Base-by-base conservation (phyloP, 169 alveolate genomes). In the Babesia caballi region DNA sequence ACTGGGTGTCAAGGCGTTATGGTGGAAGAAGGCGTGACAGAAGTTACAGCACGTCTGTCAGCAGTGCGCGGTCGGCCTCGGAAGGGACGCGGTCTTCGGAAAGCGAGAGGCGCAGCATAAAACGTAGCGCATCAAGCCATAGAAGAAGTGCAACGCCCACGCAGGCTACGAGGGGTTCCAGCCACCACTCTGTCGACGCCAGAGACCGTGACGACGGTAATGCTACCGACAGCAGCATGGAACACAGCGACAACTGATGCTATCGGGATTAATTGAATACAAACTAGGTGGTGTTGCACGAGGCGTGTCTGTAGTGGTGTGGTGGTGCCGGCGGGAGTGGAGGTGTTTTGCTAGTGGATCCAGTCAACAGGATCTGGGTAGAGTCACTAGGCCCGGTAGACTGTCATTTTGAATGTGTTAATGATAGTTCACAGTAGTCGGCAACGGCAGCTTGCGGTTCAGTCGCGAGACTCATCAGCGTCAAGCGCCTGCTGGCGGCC, bases 181-280 rank as follows among this genome's bases (percentile, higher is more conserved):
- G 32, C 52, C 30, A 1, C 7, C 36, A 2, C 35, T 3, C 14
- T 33, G 53, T 1, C 5, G 1, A 12, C 36, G 3, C 5, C 5
- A 33, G 11, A n/a, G 27, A 3, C 17, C 21, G 30, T 0, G 60
- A 63, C 35, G 73, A 44, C n/a, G 58, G 63, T 17, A 7, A 27
- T 35, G 30, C 4, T 21, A 32, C 73, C 27, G 73, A 63, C 47
- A 63, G 73, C 35, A 63, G 73, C 73, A 63, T 63, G 73, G 73
- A 63, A 36, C 73, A 63, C 27, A 63, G 73, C 32, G 73, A 63
- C 47, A 21, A 33, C 47, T 63, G 35, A 63, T 21, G 8, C 1
- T 46, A 46, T 8, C 12, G 14, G 27, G 21, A 23, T 12, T 46
- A 23, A 19, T 46, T 12, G 15, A 23, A 46, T 46, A 46, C 27